Conservation (phyloP, 2,329 filamentous ascomycete species). For the Verticillium longisporum region DNA sequence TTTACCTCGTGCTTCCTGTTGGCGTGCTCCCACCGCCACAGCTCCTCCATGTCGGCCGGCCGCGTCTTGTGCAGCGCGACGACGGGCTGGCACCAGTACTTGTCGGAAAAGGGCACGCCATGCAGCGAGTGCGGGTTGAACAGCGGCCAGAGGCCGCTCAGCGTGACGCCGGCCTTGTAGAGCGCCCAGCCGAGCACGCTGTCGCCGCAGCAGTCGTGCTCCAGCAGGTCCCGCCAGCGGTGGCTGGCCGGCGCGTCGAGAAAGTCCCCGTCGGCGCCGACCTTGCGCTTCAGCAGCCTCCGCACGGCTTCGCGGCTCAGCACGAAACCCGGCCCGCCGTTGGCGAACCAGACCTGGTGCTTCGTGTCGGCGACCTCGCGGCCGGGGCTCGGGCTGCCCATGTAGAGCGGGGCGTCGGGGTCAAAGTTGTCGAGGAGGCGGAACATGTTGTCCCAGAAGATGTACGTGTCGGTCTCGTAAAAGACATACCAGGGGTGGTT, state of each 20-base stretch:
- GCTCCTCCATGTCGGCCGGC: slow-evolving; percentile 37
- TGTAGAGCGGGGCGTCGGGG: slow-evolving; percentile 34
- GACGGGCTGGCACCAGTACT: slow-evolving; percentile 44
- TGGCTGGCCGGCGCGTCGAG: slow-evolving; percentile 28
- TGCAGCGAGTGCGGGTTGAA: slow-evolving; percentile 45
- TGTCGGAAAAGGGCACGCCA: slow-evolving; percentile 35
- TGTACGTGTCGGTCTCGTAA: slow-evolving; percentile 48
- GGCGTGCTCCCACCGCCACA: slow-evolving; percentile 39
- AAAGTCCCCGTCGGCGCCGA: slow-evolving; percentile 25
- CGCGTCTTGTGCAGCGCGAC: slow-evolving; percentile 41
- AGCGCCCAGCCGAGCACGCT: slow-evolving; percentile 42
- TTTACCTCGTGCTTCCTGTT: slow-evolving; percentile 23
- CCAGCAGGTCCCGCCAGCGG: slow-evolving; percentile 32
- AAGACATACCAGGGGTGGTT: slow-evolving; percentile 49
- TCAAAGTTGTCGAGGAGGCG: slow-evolving; percentile 42
- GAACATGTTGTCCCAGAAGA: slow-evolving; percentile 34
- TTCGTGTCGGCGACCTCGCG: slow-evolving; percentile 20
- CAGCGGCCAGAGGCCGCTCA: slow-evolving; percentile 42
- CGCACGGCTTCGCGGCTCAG: slow-evolving; percentile 37
- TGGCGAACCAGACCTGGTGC: slow-evolving; percentile 35
- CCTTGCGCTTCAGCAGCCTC: slow-evolving; percentile 26
- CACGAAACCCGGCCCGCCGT: slow-evolving; percentile 41
- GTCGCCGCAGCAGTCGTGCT: slow-evolving; percentile 45
- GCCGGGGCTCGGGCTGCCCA: slow-evolving; percentile 40
- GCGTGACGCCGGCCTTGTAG: slow-evolving; percentile 31